Evolutionary conservation across 2,329 filamentous ascomycete species (phyloP).

Genomic region (Colletotrichum nymphaeae): DNA sequence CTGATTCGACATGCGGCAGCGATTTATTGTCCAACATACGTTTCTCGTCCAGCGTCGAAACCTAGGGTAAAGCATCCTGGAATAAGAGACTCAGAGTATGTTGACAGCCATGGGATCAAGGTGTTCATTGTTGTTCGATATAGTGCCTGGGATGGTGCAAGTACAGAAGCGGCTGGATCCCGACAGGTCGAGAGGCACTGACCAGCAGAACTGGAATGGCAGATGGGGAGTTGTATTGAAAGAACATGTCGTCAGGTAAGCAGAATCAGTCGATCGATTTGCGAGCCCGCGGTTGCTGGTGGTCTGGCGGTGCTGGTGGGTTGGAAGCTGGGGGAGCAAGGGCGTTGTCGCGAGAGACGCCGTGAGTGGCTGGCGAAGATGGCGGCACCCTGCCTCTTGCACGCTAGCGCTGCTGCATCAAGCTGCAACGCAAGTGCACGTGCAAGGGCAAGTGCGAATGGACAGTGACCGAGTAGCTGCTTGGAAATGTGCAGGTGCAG

Average conservation of each 20-base stretch:
- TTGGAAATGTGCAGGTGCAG: not conserved
- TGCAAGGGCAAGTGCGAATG: not conserved
- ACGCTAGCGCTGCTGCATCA: constrained; percentile 31
- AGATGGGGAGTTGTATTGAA: not conserved
- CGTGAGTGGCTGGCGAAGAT: constrained; percentile 13
- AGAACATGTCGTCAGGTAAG: constrained; percentile 8
- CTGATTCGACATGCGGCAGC: constrained; percentile 17
- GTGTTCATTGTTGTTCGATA: not conserved
- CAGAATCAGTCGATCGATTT: constrained; percentile 29
- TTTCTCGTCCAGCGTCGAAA: not conserved
- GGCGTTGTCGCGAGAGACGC: constrained; percentile 15
- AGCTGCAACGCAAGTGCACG: constrained; percentile 8
- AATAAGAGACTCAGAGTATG: not conserved
- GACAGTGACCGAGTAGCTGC: no score
- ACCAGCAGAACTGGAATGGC: not conserved
- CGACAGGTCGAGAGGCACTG: not conserved
- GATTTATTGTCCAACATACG: not conserved
- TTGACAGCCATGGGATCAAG: not conserved
- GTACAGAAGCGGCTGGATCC: constrained; percentile 13
- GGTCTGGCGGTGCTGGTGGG: not conserved
- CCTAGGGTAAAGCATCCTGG: not conserved
- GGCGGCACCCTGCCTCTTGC: constrained; percentile 22
- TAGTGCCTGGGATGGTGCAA: constrained; percentile 3
- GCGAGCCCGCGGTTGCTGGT: constrained; percentile 2
- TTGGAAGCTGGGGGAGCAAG: constrained; percentile 5